phyloP scores from a whole-genome alignment of 306 rosid genomes.

The Rosa rugosa region DNA sequence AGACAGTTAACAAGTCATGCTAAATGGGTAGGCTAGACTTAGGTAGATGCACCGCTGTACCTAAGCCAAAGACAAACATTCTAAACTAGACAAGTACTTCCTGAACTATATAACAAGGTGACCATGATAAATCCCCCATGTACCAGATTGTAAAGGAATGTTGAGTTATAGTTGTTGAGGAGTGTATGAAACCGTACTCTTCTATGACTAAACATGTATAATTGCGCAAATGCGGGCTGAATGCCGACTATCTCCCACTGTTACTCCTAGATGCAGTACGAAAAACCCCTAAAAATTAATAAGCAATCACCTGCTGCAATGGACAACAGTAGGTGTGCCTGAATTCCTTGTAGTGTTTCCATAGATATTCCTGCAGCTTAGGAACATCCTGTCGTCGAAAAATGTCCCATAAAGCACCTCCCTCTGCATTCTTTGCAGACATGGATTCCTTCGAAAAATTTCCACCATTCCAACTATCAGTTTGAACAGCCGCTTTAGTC shows the following conservation, averaged over 20 bases:
- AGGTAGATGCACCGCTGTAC: too few species aligned
- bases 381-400: constrained; percentile 74
- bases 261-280: not conserved
- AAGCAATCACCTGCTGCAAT: constrained; percentile 53
- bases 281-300: not conserved
- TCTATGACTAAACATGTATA: too few species aligned
- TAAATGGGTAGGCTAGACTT: too few species aligned
- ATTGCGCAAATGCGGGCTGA: too few species aligned
- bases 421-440: constrained; percentile 35
- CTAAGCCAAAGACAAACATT: not conserved
- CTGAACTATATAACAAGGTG: not conserved
- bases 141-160: too few species aligned
- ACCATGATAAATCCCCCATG: not conserved
- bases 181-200: too few species aligned
- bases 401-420: constrained; percentile 86
- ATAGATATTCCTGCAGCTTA: constrained; percentile 66
- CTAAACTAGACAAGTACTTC: too few species aligned
- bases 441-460: not conserved
- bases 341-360: constrained; percentile 67
- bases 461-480: not conserved
- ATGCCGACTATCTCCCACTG: not conserved
- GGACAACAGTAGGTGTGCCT: constrained; percentile 64
- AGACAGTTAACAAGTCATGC: too few species aligned
- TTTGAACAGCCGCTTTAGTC: constrained; percentile 9
- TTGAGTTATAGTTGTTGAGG: not conserved